Conservation (phyloP, 2,329 filamentous ascomycete species). For the Colletotrichum lini region DNA sequence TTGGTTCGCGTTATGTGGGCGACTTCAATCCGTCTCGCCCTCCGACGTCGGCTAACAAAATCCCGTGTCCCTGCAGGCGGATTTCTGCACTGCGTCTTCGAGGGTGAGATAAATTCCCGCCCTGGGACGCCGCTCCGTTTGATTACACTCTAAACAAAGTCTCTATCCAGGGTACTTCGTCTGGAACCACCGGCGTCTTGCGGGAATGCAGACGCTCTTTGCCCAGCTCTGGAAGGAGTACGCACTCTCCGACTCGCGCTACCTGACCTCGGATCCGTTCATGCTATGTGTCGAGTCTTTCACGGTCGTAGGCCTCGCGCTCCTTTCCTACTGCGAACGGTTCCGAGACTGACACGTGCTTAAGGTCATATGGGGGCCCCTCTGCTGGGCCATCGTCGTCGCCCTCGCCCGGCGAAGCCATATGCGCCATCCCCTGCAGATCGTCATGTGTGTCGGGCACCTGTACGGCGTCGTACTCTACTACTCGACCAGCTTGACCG, state of each 20-base stretch:
- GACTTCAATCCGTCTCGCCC: neutral
- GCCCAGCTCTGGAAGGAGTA: slow-evolving; percentile 97
- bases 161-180: slow-evolving; percentile 77
- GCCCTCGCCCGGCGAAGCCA: slow-evolving; percentile 60
- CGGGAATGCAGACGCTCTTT: slow-evolving; percentile 78
- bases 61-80: slow-evolving; percentile 62
- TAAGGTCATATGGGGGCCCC: slow-evolving; percentile 70
- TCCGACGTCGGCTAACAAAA: slow-evolving; percentile 36
- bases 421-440: slow-evolving; percentile 66
- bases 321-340: neutral
- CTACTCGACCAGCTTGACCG: slow-evolving; percentile 70
- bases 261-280: slow-evolving; percentile 85
- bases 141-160: neutral
- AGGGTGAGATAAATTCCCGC: slow-evolving; percentile 64
- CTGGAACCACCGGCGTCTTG: slow-evolving; percentile 75
- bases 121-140: neutral
- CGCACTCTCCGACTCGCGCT: slow-evolving; percentile 87
- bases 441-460: slow-evolving; percentile 66
- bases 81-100: slow-evolving; percentile 84
- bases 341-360: neutral
- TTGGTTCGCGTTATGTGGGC: slow-evolving; percentile 72
- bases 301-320: slow-evolving; percentile 73
- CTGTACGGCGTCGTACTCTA: slow-evolving; percentile 75
- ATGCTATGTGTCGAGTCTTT: slow-evolving; percentile 90
- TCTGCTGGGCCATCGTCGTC: slow-evolving; percentile 65